Evolutionary conservation across 257 asterid genomes (phyloP).

Genomic region (Forsythia suspensa): DNA sequence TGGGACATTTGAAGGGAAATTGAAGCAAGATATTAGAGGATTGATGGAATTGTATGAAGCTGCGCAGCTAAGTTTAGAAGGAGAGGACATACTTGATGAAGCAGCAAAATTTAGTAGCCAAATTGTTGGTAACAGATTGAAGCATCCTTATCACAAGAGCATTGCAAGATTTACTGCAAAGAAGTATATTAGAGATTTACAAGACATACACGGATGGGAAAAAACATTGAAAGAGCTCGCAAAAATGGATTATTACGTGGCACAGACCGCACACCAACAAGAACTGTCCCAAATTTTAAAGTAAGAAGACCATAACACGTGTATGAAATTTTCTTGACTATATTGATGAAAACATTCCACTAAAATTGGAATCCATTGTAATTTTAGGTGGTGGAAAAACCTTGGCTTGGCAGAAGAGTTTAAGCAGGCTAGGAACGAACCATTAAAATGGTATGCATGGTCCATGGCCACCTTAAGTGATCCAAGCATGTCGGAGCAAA

Average conservation of each 20-base stretch:
- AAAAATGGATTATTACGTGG: neutral
- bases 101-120: slow-evolving; percentile 26
- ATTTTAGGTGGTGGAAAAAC: slow-evolving; percentile 46
- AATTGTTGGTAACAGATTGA: slow-evolving; percentile 3
- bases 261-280: neutral
- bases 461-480: slow-evolving; percentile 5
- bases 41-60: slow-evolving; percentile 40
- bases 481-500: slow-evolving; percentile 23
- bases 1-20: slow-evolving; percentile 7
- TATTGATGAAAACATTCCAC: no score
- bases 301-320: neutral
- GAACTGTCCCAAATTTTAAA: neutral
- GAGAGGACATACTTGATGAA: slow-evolving; percentile 33
- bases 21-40: slow-evolving; percentile 8
- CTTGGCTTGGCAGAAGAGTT: slow-evolving; percentile 27
- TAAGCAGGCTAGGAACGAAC: slow-evolving; percentile 25
- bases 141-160: neutral
- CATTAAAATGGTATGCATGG: slow-evolving; percentile 33
- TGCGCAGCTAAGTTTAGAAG: slow-evolving; percentile 31
- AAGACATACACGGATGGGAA: neutral
- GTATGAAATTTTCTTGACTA: neutral
- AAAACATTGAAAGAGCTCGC: neutral
- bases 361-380: neutral
- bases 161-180: neutral
- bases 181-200: neutral